A percentile compares a stretch with the other conserved stretches of the same genome.
These are phyloP conservation scores for Uronychia binucleata DNA, from an alignment of 73 alveolate genomes.

Conservation along the genomic window DNA sequence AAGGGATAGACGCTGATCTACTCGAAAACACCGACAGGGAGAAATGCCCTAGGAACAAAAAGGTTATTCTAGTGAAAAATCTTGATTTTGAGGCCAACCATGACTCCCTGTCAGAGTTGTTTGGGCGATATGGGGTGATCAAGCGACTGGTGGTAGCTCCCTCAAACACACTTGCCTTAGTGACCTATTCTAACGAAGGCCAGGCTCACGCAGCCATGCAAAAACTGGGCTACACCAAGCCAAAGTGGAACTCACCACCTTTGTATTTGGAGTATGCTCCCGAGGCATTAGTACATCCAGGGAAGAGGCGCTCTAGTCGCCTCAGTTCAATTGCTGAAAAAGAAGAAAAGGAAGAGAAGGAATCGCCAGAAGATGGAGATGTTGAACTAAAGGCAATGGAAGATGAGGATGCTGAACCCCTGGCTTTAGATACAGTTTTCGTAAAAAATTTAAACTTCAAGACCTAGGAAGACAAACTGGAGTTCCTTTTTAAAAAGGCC, in stretches of 20 bases:
- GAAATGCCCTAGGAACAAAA: slow-evolving; percentile 81
- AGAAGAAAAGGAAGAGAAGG: slow-evolving; percentile 42
- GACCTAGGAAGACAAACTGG: slow-evolving; percentile 82
- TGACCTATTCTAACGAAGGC: slow-evolving; percentile 76
- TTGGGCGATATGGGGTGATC: slow-evolving; percentile 89
- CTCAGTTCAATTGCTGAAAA: slow-evolving; percentile 24
- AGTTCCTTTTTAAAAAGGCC: slow-evolving; percentile 73
- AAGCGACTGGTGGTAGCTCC: slow-evolving; percentile 87
- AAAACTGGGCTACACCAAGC: slow-evolving; percentile 79
- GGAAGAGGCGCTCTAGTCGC: not conserved
- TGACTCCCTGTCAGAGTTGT: slow-evolving; percentile 78
- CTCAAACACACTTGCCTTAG: slow-evolving; percentile 91
- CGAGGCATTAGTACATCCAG: not conserved
- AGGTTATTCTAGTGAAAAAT: slow-evolving; percentile 87
- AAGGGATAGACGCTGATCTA: slow-evolving; percentile 85
- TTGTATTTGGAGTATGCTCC: slow-evolving; percentile 83
- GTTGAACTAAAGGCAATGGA: slow-evolving; percentile 57
- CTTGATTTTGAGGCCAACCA: slow-evolving; percentile 74
- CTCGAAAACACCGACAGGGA: slow-evolving; percentile 80
- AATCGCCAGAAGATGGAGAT: slow-evolving; percentile 46
- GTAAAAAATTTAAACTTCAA: slow-evolving; percentile 91
- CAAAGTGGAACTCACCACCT: slow-evolving; percentile 52
- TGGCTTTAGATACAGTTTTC: slow-evolving; percentile 80
- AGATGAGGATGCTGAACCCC: slow-evolving; percentile 65
- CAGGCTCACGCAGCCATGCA: slow-evolving; percentile 92